A percentile compares a stretch with the other conserved stretches of the same genome.
Evolutionary conservation across 768 basidiomycete genomes (phyloP).

Genomic region (Podaxis sp.): DNA sequence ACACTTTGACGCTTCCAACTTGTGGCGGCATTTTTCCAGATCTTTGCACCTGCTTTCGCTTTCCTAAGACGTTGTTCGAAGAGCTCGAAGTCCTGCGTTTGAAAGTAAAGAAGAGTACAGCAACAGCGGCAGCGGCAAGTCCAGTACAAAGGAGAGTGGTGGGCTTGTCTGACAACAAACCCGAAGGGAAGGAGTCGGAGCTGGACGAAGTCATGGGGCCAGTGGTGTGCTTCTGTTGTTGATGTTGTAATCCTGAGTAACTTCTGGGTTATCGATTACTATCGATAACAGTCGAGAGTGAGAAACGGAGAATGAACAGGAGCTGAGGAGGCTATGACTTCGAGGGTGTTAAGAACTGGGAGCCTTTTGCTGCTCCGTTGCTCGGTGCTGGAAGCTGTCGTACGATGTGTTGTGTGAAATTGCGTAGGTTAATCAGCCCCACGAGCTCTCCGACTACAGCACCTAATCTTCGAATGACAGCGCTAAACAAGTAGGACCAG

Average conservation of each 20-base stretch:
- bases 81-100: not conserved
- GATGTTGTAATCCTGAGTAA: too few species aligned
- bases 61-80: not conserved
- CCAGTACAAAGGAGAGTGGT: not conserved
- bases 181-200: not conserved
- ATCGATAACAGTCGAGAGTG: not conserved
- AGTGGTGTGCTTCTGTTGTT: not conserved
- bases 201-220: not conserved
- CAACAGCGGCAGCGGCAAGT: not conserved
- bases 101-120: constrained; percentile 7
- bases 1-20: constrained; percentile 37
- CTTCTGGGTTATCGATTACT: constrained; percentile 5
- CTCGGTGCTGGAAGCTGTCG: not conserved
- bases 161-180: not conserved
- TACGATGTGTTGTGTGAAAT: not conserved
- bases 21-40: constrained; percentile 11
- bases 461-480: not conserved
- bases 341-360: not conserved
- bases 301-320: not conserved
- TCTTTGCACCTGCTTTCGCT: not conserved
- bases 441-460: not conserved
- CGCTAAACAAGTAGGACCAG: not conserved
- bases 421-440: not conserved
- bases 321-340: not conserved
- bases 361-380: too few species aligned